Evolutionary conservation across 768 basidiomycete species (phyloP), one percentile per base, ranked within the genome.

Genomic region (Rhodotorula babjevae): DNA sequence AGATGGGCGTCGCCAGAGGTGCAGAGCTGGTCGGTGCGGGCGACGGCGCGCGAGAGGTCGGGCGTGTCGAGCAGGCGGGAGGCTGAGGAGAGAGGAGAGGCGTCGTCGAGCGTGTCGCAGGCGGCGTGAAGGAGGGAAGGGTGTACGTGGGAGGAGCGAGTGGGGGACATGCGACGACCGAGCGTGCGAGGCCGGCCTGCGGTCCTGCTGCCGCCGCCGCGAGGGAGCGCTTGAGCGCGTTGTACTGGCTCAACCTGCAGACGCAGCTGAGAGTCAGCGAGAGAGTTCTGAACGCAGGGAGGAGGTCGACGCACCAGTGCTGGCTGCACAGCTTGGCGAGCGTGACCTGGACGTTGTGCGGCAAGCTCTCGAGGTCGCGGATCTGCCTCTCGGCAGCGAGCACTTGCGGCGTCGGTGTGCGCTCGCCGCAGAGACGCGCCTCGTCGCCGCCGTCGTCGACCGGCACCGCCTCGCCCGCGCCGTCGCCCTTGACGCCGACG

Each of bases 181-280:
- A 25, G 4, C 52, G 40, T 5, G 49, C 31, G 56, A 61, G 21
- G 9, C 53, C 23, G 0, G 1, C 44, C 14, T 19, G 10, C 42
- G 69, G 9, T 4, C 46, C 57, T 12, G 27, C 14, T 6, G 69
- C 57, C 0, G 70, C 55, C 1, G 64, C 40, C 5, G 70, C 69
- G n/a, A 71, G 64, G 6, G 66, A 53, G 23, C 56, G 63, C 67
- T 75, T 75, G 55, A 75, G 67, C 9, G 33, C 52, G 47, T 75
- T 75, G 70, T 75, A 75, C 47, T 75, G 67, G 64, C 67, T 69
- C 2, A 18, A 18, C 29, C 74, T 75, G 61, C n/a, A 46, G 63
- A 10, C 1, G 33, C n/a, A n/a, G n/a, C n/a, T n/a, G n/a, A n/a
- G n/a, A n/a, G n/a, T n/a, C n/a, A n/a, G n/a, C n/a, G n/a, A n/a